Percentiles rank a stretch among this genome's conserved stretches.
Conservation (phyloP, 176 grass and related monocot species). For the Oryza meridionalis region DNA sequence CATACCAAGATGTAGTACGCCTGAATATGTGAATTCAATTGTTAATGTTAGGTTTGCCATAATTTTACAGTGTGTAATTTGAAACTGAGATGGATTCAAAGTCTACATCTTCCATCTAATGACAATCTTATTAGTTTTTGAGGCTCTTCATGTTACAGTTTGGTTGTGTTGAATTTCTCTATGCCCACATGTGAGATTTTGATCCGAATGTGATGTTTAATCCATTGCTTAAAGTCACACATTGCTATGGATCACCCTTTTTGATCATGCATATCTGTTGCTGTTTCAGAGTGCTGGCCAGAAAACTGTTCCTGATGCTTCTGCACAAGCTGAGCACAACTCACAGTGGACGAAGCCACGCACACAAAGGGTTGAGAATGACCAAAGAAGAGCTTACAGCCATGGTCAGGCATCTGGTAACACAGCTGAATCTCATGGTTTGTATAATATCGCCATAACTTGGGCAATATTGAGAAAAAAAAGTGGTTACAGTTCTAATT, state of each 20-base stretch:
- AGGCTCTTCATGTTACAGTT: neutral
- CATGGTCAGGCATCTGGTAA: conserved; percentile 54
- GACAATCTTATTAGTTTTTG: neutral
- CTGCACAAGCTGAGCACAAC: conserved; percentile 43
- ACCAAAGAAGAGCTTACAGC: conserved; percentile 47
- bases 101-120: neutral
- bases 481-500: neutral
- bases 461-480: neutral
- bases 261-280: conserved; percentile 24
- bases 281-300: conserved; percentile 46
- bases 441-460: conserved; percentile 16
- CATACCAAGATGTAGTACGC: neutral
- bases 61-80: neutral
- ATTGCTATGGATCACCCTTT: neutral
- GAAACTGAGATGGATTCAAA: neutral
- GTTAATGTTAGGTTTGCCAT: neutral
- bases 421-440: conserved; percentile 15
- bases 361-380: conserved; percentile 43
- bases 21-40: neutral
- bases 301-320: conserved; percentile 50
- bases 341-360: conserved; percentile 51
- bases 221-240: neutral
- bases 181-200: neutral
- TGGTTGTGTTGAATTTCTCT: neutral
- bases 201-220: neutral